Conservation (phyloP, 345 rosid genomes). For the Hirschfeldia incana region DNA sequence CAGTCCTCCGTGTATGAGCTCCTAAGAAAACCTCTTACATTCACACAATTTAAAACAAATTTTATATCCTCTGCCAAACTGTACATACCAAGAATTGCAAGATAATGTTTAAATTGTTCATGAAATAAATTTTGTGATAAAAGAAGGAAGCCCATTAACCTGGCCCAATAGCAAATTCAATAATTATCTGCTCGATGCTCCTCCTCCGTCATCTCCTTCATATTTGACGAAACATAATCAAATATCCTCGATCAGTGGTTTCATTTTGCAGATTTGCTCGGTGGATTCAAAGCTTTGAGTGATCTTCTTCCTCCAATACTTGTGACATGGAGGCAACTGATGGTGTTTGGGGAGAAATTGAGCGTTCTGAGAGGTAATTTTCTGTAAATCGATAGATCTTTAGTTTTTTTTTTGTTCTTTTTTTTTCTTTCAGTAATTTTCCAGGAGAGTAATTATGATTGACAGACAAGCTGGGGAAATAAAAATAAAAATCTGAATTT, state of each 20-base stretch:
- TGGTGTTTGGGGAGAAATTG: slow-evolving; percentile 37
- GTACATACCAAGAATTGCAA: not conserved
- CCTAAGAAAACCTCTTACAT: too few species aligned
- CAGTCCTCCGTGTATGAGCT: too few species aligned
- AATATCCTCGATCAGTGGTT: not conserved
- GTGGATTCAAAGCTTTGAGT: not conserved
- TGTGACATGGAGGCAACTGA: slow-evolving; percentile 24
- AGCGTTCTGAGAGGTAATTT: slow-evolving; percentile 43
- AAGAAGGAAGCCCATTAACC: not conserved
- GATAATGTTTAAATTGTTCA: not conserved
- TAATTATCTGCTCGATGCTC: slow-evolving; percentile 1
- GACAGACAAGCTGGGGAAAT: not conserved
- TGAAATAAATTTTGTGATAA: not conserved
- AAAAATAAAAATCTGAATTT: not conserved
- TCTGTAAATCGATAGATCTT: not conserved
- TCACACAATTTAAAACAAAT: not conserved
- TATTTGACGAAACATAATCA: not conserved
- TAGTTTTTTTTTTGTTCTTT: too few species aligned
- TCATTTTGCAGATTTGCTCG: not conserved
- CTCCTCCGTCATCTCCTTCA: not conserved
- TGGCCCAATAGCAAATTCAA: slow-evolving; percentile 12
- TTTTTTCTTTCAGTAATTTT: not conserved
- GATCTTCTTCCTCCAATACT: not conserved
- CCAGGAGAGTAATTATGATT: not conserved
- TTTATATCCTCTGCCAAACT: not conserved